These are phyloP conservation scores for Yarrowia sp. DNA, from an alignment of 805 yeast species.

Conservation along the genomic window DNA sequence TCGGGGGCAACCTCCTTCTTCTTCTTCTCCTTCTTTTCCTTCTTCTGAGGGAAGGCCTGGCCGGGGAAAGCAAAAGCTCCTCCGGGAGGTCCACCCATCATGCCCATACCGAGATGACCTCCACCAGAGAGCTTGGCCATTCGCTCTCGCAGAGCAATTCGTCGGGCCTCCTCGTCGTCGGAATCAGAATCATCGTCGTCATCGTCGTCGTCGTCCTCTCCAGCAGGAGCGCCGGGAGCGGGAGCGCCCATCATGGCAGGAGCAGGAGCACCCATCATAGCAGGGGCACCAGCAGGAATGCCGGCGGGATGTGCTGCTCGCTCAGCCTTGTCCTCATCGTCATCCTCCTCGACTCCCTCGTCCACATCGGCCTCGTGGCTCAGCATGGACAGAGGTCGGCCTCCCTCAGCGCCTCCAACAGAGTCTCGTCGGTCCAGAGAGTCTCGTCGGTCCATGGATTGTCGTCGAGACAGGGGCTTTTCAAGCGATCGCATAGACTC, in stretches of 20 bases:
- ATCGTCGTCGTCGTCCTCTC: constrained; percentile 48
- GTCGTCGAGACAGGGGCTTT: constrained; percentile 31
- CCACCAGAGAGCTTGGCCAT: constrained; percentile 97
- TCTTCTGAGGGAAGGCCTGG: constrained; percentile 43
- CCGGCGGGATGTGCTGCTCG: constrained; percentile 4
- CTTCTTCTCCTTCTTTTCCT: constrained; percentile 48
- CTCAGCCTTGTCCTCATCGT: constrained; percentile 13
- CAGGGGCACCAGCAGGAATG: constrained; percentile 11
- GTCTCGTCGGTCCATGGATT: constrained; percentile 27
- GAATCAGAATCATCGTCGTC: constrained; percentile 50
- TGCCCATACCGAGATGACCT: constrained; percentile 55
- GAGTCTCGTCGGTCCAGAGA: constrained; percentile 32
- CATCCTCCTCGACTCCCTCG: constrained; percentile 31
- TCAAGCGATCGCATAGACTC: constrained; percentile 32
- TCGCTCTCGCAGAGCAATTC: constrained; percentile 81
- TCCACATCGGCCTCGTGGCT: constrained; percentile 17
- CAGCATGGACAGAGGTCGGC: constrained; percentile 17
- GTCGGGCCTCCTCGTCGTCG: constrained; percentile 62
- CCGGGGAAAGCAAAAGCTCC: constrained; percentile 49
- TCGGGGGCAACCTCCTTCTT: constrained; percentile 32
- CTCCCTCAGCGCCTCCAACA: constrained; percentile 6
- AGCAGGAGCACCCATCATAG: constrained; percentile 27
- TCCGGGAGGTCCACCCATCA: constrained; percentile 42
- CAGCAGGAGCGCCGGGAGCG: constrained; percentile 42
- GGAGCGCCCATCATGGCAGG: constrained; percentile 35